Evolutionary conservation across 2,329 filamentous ascomycete species (phyloP).

Genomic region (Fusarium neocosmosporiellum): DNA sequence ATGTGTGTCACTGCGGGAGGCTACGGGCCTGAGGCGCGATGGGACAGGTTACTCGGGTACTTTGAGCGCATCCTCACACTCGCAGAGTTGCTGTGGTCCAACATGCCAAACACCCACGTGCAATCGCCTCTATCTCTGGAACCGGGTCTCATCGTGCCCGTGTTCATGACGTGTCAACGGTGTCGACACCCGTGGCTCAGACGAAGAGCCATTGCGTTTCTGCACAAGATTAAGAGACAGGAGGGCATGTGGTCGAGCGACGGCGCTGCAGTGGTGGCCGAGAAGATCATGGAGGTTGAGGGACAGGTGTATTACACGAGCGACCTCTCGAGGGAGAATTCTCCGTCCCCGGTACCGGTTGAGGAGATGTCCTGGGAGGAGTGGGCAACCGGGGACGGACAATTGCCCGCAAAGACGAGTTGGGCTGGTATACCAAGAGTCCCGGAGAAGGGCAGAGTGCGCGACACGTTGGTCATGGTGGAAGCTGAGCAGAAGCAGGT

Average conservation of each 20-base stretch:
- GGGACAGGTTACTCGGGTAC: slow-evolving; percentile 43
- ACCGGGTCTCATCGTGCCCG: slow-evolving; percentile 46
- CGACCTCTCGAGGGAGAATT: slow-evolving; percentile 16
- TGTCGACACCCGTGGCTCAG: slow-evolving; percentile 48
- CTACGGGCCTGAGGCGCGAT: slow-evolving; percentile 43
- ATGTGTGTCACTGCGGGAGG: slow-evolving; percentile 28
- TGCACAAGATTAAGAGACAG: slow-evolving; percentile 43
- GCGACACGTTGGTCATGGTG: slow-evolving; percentile 41
- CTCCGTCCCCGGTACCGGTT: neutral
- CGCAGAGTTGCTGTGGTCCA: slow-evolving; percentile 29
- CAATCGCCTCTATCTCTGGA: slow-evolving; percentile 46
- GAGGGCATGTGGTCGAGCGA: slow-evolving; percentile 50
- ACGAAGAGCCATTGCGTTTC: slow-evolving; percentile 39
- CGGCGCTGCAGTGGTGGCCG: slow-evolving; percentile 39
- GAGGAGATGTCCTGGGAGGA: slow-evolving; percentile 37
- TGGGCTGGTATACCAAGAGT: slow-evolving; percentile 39
- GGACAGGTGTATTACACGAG: slow-evolving; percentile 33
- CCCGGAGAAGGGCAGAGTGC: slow-evolving; percentile 33
- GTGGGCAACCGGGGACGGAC: slow-evolving; percentile 29
- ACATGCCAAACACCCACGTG: slow-evolving; percentile 20
- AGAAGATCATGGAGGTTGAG: slow-evolving; percentile 37
- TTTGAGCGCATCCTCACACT: slow-evolving; percentile 44
- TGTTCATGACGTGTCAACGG: slow-evolving; percentile 42
- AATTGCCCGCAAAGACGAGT: slow-evolving; percentile 17
- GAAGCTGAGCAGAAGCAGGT: slow-evolving; percentile 26